phyloP scores from a whole-genome alignment of 2,329 filamentous ascomycete species.

The Aspergillus glaucus region DNA sequence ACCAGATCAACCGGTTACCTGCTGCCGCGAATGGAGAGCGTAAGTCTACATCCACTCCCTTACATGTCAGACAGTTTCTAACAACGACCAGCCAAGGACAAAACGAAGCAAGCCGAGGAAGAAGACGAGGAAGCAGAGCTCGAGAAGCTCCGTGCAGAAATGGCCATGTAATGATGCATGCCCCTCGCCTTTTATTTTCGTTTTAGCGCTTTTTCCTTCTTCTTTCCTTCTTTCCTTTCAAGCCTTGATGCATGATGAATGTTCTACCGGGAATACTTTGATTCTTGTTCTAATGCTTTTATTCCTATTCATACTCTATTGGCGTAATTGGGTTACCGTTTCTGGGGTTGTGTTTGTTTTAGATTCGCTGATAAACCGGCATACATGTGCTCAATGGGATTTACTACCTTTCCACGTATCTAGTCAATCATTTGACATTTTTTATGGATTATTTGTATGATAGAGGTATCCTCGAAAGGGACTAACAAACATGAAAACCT shows the following conservation, averaged over 20 bases:
- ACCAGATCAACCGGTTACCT: slow-evolving; percentile 71
- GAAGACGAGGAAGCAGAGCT: slow-evolving; percentile 96
- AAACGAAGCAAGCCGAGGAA: slow-evolving; percentile 55
- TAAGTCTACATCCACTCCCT: slow-evolving; percentile 45
- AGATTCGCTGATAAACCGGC: slow-evolving; percentile 6
- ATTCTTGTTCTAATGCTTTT: neutral
- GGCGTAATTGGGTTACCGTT: neutral
- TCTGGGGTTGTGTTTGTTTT: slow-evolving; percentile 2
- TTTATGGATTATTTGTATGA: slow-evolving; percentile 8
- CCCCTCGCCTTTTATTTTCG: neutral
- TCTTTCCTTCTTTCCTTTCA: neutral
- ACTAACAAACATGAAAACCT: neutral
- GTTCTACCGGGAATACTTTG: too few species aligned
- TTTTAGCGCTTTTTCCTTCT: slow-evolving; percentile 5
- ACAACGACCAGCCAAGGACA: slow-evolving; percentile 37
- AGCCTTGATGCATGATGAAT: too few species aligned
- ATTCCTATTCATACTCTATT: neutral
- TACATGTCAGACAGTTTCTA: neutral
- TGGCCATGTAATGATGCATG: slow-evolving; percentile 68
- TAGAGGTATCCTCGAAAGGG: neutral
- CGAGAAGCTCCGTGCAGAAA: slow-evolving; percentile 87
- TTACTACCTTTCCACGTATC: neutral
- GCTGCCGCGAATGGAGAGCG: slow-evolving; percentile 66
- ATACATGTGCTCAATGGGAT: neutral
- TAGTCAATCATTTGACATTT: neutral